phyloP scores from a whole-genome alignment of 2,329 filamentous ascomycete species.

The Diaporthe sp. region DNA sequence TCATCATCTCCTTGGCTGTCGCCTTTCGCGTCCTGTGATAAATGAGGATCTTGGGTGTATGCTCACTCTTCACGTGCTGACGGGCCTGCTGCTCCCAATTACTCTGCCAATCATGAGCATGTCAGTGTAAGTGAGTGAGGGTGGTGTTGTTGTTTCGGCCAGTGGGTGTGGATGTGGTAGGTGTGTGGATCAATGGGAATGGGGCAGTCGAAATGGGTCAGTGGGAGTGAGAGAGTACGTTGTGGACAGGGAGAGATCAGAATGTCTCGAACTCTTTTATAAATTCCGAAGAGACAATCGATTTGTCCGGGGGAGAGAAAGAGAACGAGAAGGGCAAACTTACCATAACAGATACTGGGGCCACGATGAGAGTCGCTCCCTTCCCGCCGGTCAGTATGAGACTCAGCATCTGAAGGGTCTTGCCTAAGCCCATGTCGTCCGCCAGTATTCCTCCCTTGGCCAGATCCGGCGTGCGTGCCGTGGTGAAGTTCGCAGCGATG shows the following conservation, averaged over 20 bases:
- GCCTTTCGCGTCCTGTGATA: conserved; percentile 78
- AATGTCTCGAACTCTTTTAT: no score
- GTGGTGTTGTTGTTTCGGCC: no score
- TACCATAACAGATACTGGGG: conserved; percentile 88
- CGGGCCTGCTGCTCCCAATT: conserved; percentile 89
- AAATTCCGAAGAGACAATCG: no score
- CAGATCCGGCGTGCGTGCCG: conserved; percentile 68
- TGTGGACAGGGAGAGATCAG: no score
- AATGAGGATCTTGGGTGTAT: conserved; percentile 74
- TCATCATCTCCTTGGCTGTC: conserved; percentile 67
- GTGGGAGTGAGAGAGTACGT: no score
- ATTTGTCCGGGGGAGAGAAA: no score
- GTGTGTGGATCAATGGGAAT: no score
- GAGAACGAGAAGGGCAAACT: no score
- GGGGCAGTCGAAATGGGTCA: no score
- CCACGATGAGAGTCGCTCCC: conserved; percentile 81
- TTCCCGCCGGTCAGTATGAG: conserved; percentile 72
- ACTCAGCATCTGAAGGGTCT: conserved; percentile 88
- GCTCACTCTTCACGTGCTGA: conserved; percentile 75
- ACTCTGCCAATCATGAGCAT: no score
- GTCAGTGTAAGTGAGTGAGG: no score
- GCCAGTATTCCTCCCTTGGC: conserved; percentile 87
- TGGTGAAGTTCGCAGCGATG: conserved; percentile 79
- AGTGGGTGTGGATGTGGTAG: no score
- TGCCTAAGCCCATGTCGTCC: conserved; percentile 94